Percentiles rank a stretch among this genome's conserved stretches.
Conservation (phyloP, 108 stramenopile species). For the Schizochytrium sp. region DNA sequence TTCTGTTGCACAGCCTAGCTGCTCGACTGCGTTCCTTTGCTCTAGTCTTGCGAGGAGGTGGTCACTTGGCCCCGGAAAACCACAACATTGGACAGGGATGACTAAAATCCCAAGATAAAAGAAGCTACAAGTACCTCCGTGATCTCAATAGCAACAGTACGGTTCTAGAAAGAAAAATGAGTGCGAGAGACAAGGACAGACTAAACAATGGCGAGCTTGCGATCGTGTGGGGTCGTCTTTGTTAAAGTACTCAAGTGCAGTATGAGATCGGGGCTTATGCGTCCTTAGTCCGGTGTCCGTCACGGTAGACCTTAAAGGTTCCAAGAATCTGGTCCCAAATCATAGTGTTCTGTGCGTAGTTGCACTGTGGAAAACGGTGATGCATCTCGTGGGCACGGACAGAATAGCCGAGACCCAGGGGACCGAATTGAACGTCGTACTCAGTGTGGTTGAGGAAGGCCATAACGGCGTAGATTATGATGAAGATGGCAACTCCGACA, state of each 20-base stretch:
- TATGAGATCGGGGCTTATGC: background rate
- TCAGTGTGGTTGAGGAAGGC: slow-evolving; percentile 77
- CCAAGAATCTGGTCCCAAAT: slow-evolving; percentile 84
- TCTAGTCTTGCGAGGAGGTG: no score
- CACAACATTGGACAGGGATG: no score
- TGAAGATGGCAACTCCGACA: slow-evolving; percentile 76
- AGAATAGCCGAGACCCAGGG: slow-evolving; percentile 69
- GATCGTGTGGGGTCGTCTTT: background rate
- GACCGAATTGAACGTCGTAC: slow-evolving; percentile 73
- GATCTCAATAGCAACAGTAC: no score
- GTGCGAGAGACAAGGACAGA: no score
- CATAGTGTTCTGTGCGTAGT: slow-evolving; percentile 92
- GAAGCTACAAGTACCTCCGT: no score
- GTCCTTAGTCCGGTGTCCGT: slow-evolving; percentile 65
- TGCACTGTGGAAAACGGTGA: slow-evolving; percentile 90
- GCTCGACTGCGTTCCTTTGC: no score
- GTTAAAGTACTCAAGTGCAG: background rate
- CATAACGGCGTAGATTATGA: slow-evolving; percentile 71
- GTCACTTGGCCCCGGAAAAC: no score
- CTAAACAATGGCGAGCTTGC: background rate
- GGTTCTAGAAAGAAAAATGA: no score
- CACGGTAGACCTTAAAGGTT: slow-evolving; percentile 83
- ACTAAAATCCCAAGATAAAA: no score
- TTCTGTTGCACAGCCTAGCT: no score
- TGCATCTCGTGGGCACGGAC: slow-evolving; percentile 92